A percentile compares a stretch with the other conserved stretches of the same genome.
Conservation (phyloP, 768 basidiomycete genomes). For the Kwoniella sp. region DNA sequence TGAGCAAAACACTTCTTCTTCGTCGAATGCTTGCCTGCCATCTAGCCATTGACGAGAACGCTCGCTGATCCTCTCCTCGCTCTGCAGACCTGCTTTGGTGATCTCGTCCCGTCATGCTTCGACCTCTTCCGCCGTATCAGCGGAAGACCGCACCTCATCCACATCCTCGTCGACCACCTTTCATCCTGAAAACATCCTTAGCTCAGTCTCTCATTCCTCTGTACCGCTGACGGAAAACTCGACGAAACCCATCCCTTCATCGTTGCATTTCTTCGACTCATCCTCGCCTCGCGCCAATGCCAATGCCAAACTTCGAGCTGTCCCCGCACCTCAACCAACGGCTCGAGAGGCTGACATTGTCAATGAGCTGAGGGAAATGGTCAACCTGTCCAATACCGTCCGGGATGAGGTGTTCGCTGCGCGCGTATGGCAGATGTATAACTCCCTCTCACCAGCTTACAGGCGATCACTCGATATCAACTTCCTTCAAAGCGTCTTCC, state of each 20-base stretch:
- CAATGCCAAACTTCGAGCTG: background rate
- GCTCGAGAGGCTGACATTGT: background rate
- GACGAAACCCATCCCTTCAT: background rate
- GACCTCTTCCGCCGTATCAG: conserved; percentile 6
- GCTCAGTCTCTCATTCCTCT: background rate
- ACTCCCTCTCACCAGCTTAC: conserved; percentile 10
- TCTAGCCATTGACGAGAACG: too few relatives aligned
- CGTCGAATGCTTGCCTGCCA: too few relatives aligned
- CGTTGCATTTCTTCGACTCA: background rate
- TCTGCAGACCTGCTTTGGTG: background rate
- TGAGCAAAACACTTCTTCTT: background rate
- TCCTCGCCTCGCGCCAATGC: background rate
- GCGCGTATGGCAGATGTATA: conserved; percentile 18
- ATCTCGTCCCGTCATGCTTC: conserved; percentile 8
- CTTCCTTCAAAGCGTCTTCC: conserved; percentile 20
- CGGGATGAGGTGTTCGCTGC: conserved; percentile 11
- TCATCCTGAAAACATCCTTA: background rate
- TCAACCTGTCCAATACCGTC: background rate
- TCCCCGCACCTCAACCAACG: background rate
- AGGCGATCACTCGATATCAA: conserved; percentile 12
- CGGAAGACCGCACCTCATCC: background rate
- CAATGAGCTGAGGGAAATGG: background rate
- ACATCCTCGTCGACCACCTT: conserved; percentile 2
- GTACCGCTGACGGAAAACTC: background rate
- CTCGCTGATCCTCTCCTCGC: background rate